Percentiles rank a stretch among this genome's conserved stretches.
Conservation (phyloP, 192 early-diverging fungal species). For the Podila epigama region DNA sequence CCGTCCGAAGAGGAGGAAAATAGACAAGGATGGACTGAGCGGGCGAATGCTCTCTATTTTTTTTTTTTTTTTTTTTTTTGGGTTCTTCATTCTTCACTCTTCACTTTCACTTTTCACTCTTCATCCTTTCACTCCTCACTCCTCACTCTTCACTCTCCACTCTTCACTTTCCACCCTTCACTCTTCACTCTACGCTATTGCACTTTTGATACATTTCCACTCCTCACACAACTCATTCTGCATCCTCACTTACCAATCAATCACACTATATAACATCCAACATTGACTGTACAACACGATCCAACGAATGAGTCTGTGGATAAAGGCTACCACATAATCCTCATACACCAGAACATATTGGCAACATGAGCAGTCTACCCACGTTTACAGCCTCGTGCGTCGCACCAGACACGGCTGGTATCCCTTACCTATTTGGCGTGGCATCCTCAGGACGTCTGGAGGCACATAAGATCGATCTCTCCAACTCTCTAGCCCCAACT, state of each 20-base stretch:
- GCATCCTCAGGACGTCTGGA: conserved; percentile 20
- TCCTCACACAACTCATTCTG: too few species aligned
- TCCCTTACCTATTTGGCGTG: conserved; percentile 26
- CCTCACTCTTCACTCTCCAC: neutral
- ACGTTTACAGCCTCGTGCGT: conserved; percentile 18
- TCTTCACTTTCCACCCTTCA: neutral
- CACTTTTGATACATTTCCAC: neutral
- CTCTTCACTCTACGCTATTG: neutral
- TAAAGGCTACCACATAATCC: neutral
- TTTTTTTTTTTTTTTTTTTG: neutral
- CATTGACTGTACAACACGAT: neutral
- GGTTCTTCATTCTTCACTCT: neutral
- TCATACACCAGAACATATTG: neutral
- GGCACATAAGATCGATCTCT: conserved; percentile 22
- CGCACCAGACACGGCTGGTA: conserved; percentile 29
- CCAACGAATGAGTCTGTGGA: neutral
- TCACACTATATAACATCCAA: neutral
- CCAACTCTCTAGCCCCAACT: conserved; percentile 21
- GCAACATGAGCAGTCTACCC: conserved; percentile 11
- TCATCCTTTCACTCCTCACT: neutral
- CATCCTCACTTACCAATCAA: neutral
- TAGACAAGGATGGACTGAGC: neutral
- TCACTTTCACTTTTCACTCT: neutral
- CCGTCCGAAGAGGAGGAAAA: neutral
- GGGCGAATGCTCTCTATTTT: neutral